Evolutionary conservation across 2,329 filamentous ascomycete genomes (phyloP).

Genomic region (Lecanicillium sp.): DNA sequence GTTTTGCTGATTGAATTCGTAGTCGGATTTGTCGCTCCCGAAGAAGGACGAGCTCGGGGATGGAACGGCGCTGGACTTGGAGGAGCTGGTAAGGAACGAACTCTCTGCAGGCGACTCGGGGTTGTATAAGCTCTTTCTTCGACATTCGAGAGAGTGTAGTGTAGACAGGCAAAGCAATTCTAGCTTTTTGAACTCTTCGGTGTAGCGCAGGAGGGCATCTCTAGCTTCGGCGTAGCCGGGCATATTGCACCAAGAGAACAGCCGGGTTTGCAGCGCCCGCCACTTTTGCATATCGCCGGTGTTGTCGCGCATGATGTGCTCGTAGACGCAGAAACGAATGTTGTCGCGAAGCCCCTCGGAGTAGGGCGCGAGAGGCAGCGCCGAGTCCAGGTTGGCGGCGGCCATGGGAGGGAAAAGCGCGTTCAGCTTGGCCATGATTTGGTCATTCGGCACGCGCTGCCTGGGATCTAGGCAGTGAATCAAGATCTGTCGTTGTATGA

Average conservation of each 20-base stretch:
- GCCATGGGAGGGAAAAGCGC: constrained; percentile 28
- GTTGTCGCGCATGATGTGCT: constrained; percentile 26
- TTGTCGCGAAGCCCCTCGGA: constrained; percentile 28
- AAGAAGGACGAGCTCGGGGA: background rate
- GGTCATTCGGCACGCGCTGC: constrained; percentile 9
- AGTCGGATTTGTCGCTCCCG: background rate
- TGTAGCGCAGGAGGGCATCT: constrained; percentile 26
- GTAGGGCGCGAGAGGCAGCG: constrained; percentile 24
- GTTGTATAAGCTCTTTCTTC: background rate
- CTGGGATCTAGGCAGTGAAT: constrained; percentile 19
- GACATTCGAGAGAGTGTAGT: background rate
- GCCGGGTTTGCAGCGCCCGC: constrained; percentile 24
- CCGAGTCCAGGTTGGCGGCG: constrained; percentile 19
- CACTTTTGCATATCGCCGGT: constrained; percentile 18
- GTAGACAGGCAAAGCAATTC: constrained; percentile 20
- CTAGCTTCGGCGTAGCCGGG: constrained; percentile 25
- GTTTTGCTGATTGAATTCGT: background rate
- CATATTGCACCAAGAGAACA: constrained; percentile 29
- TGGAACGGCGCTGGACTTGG: background rate
- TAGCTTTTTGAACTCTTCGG: constrained; percentile 29
- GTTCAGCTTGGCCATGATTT: constrained; percentile 28
- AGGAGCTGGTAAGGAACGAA: constrained; percentile 4
- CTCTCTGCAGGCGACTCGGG: background rate
- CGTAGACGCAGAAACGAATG: constrained; percentile 30
- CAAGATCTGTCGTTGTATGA: constrained; percentile 25